Evolutionary conservation across 371 early-diverging fungal species (phyloP), one percentile per base, ranked within the genome.

Genomic region (Syncephalastrum racemosum): DNA sequence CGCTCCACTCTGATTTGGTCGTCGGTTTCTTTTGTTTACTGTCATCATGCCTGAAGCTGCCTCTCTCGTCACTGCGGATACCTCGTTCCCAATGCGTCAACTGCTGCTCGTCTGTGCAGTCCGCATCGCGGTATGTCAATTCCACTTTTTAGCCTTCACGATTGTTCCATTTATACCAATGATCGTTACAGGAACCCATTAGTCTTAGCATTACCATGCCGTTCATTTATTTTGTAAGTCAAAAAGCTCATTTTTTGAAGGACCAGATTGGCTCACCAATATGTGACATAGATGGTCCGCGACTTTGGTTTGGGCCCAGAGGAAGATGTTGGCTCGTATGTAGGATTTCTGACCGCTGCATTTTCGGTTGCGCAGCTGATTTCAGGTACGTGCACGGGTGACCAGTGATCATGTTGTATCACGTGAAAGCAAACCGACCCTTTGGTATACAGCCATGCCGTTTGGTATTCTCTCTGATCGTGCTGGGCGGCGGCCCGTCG

Each of bases 401-500:
- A 36, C 23, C 16, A 18, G 6, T 36, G 27, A 36, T 16, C 16
- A 18, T 2, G 20, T 53, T 23, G 22, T n/a, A 31, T 12, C 10
- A 31, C 10, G 36, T 5, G 36, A 10, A 31, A 8, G 12, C 36
- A 31, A 31, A 31, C 36, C 36, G 12, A 20, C 2, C 3, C 43
- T 24, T 56, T 45, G 20, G 27, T 31, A 43, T 16, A 22, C 41
- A 73, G 77, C 67, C n/a, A 68, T 78, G 10, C 69, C 66, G 50
- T 88, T 88, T 85, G 85, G 84, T 4, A 77, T 76, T 39, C 62
- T 89, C 12, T 85, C 87, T 5, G 91, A 92, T 68, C 77, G 85
- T 24, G 75, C 75, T 25, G 79, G 79, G 14, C 77, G 97, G 42
- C 60, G 89, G 31, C 94, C 95, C 0, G 87, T 94, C 1, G 66